Evolutionary conservation across 768 basidiomycete species (phyloP), one percentile per base, ranked within the genome.

Genomic region (Lentinus brumalis): DNA sequence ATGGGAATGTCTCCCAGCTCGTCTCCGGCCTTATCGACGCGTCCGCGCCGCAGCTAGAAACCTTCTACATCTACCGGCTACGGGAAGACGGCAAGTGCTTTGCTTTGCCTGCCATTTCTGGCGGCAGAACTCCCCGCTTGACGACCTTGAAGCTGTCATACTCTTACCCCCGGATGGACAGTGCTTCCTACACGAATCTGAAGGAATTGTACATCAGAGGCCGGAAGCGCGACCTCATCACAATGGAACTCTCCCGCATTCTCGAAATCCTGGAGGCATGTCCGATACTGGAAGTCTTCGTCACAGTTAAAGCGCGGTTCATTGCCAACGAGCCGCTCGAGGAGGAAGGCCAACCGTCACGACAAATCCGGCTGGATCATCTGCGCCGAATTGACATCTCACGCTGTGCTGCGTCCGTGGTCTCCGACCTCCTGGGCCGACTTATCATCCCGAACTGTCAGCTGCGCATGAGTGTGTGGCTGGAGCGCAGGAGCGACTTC

Each of bases 391-490:
- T 72, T 11, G 65, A 72, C 45, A 57, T 70, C 18, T 62, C 68
- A 4, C 69, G 69, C 31, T 59, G 61, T 49, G 51, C 63, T n/a
- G 69, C 66, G 3, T 53, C 60, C 9, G 60, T 65, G 26, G 60
- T 62, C 8, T 31, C 64, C 2, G 63, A 61, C 15, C 55, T 72
- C 50, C 52, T 72, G 26, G 50, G 60, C 44, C 66, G 62, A 32
- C 62, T 72, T 60, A 57, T 60, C 32, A 40, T 65, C 9, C 69
- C 71, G 14, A 64, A 69, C 49, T 72, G 68, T 59, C 61, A 68
- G 12, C 52, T 68, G 30, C 60, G 64, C 35, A 61, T 69, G 41
- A 56, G 57, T 56, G 66, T 69, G 14, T 70, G 65, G 68, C 53
- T 69, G 12, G 69, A 70, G 55, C 59, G 66, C 18, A 52, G 67